Evolutionary conservation across 306 rosid species (phyloP), one percentile per base, ranked within the genome.

Genomic region (Abrus pulchellus): DNA sequence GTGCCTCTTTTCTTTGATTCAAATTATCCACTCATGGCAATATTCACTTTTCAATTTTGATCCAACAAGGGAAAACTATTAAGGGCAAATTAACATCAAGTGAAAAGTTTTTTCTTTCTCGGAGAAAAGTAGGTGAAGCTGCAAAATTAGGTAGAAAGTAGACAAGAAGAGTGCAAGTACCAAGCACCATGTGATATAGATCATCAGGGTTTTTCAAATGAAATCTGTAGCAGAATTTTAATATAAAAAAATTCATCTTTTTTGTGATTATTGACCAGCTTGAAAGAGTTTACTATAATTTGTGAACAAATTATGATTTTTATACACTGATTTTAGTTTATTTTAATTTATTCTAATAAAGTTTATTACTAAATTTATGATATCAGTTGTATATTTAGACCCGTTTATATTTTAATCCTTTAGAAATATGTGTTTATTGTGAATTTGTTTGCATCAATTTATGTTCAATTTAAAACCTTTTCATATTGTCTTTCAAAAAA

Each of bases 31-130:
- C 29, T 36, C 54, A 2, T 36, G 7, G 57, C 9, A 43, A 12
- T 50, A 9, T 48, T 62, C 67, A 63, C 65, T 64, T 76, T 48
- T 62, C 67, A 63, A 53, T 64, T 76, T 76, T 50, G 52, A 29
- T 62, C 40, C 40, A 49, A 48, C 13, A 32, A 41, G 32, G 61
- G 7, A 2, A 53, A 10, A 9, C 2, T 20, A 2, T 43, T 27
- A 40, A 6, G 2, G 54, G 7, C 20, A 8, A 47, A 69, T 9
- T 47, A 44, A 49, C 52, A 50, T 10, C 40, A 68, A 49, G 74
- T 68, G 44, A 38, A 64, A 53, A 43, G 61, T 28, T 34, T 64
- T 38, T 77, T 29, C 50, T 38, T 77, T 29, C 55, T 50, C 14
- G 1, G 1, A 55, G 47, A 55, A 28, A 41, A 30, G 47, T 54